These are phyloP conservation scores for Tolypocladium ophioglossoides DNA, from an alignment of 2,329 filamentous ascomycete genomes.

Conservation along the genomic window DNA sequence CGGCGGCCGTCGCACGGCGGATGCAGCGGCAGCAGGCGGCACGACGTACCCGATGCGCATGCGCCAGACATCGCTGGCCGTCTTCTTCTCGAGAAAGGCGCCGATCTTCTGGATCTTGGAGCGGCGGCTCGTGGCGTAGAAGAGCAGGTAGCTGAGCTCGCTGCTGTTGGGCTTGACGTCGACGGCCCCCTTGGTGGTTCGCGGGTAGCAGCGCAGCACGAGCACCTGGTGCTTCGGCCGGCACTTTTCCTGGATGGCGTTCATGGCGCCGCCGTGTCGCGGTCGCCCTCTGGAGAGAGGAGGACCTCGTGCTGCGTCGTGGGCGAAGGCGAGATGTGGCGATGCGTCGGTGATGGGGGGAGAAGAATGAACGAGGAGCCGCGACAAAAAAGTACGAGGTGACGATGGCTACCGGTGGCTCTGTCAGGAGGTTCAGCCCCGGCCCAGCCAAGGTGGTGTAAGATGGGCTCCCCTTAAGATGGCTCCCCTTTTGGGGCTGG, in stretches of 20 bases:
- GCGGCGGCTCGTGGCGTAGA: conserved; percentile 88
- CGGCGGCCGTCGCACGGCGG: conserved; percentile 1
- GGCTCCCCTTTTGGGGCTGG: neutral
- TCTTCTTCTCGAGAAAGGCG: conserved; percentile 89
- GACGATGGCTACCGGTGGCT: neutral
- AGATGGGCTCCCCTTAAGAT: too few species aligned
- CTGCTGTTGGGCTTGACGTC: conserved; percentile 94
- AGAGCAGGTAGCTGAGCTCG: conserved; percentile 92
- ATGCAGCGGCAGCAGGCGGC: neutral
- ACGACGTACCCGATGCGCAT: conserved; percentile 65
- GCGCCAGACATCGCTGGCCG: conserved; percentile 82
- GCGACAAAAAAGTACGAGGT: neutral
- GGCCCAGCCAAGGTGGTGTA: neutral
- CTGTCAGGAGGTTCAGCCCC: neutral
- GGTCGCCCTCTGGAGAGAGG: neutral
- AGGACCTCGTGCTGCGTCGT: neutral
- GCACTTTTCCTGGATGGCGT: conserved; percentile 55
- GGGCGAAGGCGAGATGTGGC: neutral
- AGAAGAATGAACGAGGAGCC: neutral
- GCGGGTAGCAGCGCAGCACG: conserved; percentile 92
- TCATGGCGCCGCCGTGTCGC: conserved; percentile 31
- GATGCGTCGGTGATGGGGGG: neutral
- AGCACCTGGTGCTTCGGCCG: conserved; percentile 96
- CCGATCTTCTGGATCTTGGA: conserved; percentile 96
- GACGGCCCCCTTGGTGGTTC: conserved; percentile 79